These are phyloP conservation scores for Knufia fluminis DNA, from an alignment of 2,329 filamentous ascomycete genomes.

Conservation along the genomic window DNA sequence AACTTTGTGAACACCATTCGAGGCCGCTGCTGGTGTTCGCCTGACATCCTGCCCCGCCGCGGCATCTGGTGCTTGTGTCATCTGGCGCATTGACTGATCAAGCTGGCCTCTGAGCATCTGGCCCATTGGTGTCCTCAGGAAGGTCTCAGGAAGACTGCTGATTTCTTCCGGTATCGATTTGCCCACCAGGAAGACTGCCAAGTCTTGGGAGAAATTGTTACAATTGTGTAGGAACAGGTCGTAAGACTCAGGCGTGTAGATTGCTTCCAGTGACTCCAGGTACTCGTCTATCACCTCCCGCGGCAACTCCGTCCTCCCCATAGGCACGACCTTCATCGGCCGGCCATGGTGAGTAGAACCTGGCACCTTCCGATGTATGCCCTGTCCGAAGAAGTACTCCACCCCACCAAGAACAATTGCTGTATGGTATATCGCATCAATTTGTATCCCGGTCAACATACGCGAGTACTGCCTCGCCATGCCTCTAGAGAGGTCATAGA, in stretches of 20 bases:
- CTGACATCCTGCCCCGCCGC: constrained; percentile 15
- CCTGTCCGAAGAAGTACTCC: constrained; percentile 86
- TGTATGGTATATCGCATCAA: constrained; percentile 94
- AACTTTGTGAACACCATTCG: constrained; percentile 1
- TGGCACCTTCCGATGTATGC: constrained; percentile 70
- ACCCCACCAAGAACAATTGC: constrained; percentile 74
- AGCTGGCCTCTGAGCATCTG: constrained; percentile 76
- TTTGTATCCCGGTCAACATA: constrained; percentile 55
- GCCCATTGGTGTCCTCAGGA: constrained; percentile 78
- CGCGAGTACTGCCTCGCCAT: constrained; percentile 49
- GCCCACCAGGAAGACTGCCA: constrained; percentile 80
- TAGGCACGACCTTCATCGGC: constrained; percentile 64
- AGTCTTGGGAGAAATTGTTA: constrained; percentile 94
- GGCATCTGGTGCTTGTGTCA: constrained; percentile 49
- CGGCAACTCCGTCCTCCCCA: constrained; percentile 71
- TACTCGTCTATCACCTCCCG: constrained; percentile 79
- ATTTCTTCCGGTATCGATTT: constrained; percentile 84
- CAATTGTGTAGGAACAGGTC: constrained; percentile 88
- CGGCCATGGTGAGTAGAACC: constrained; percentile 78
- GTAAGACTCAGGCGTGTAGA: constrained; percentile 82
- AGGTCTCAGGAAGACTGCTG: constrained; percentile 70
- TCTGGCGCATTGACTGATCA: constrained; percentile 53
- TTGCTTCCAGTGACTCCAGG: constrained; percentile 67
- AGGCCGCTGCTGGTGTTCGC: constrained; percentile 13
- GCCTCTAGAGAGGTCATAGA: constrained; percentile 64